These are phyloP conservation scores for Helianthus tuberosus DNA, from an alignment of 129 eudicot species.

Conservation along the genomic window DNA sequence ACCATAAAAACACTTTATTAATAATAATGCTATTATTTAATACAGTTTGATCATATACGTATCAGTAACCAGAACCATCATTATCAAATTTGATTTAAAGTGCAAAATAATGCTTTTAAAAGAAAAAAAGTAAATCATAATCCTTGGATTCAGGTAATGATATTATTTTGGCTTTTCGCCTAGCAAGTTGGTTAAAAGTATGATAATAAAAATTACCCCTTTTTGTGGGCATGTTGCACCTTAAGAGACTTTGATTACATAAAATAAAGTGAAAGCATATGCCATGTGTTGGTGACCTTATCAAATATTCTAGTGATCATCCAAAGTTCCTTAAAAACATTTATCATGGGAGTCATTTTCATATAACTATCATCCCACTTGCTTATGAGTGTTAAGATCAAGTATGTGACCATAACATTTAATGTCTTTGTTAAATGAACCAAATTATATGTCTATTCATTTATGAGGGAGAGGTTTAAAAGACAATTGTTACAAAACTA, in stretches of 20 bases:
- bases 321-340: slow-evolving; percentile 24
- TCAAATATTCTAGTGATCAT: slow-evolving; percentile 20
- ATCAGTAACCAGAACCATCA: not conserved
- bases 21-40: not conserved
- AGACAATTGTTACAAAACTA: not conserved
- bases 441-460: not conserved
- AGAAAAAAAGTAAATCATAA: slow-evolving; percentile 7
- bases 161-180: slow-evolving; percentile 28
- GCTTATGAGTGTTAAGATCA: slow-evolving; percentile 25
- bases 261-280: slow-evolving; percentile 38
- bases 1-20: not conserved
- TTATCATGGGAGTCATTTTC: slow-evolving; percentile 37
- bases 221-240: slow-evolving; percentile 42
- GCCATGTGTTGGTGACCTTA: slow-evolving; percentile 33
- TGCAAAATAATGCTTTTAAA: slow-evolving; percentile 23
- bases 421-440: slow-evolving; percentile 23
- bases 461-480: slow-evolving; percentile 6
- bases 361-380: slow-evolving; percentile 34
- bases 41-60: not conserved
- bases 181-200: slow-evolving; percentile 42
- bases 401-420: slow-evolving; percentile 21
- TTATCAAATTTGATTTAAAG: slow-evolving; percentile 12
- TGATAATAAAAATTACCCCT: slow-evolving; percentile 28
- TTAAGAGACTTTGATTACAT: slow-evolving; percentile 33
- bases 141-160: slow-evolving; percentile 30